Evolutionary conservation across 1,139 yeast species (phyloP), one percentile per base, ranked within the genome.

Genomic region (Saccharomycopsis hybrid): DNA sequence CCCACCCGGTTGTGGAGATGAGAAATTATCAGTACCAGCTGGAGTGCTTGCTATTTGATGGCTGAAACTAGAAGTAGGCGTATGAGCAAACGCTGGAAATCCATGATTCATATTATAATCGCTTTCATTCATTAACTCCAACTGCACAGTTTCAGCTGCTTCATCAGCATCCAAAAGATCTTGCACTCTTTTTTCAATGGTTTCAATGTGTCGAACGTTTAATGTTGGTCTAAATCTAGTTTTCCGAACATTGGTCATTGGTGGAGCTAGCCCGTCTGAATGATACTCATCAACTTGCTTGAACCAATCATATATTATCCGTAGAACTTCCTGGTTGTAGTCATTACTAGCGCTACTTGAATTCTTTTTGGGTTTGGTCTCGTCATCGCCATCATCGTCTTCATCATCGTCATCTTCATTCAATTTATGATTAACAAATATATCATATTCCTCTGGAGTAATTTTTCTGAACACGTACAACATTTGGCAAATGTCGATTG

Each of bases 401-500:
- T 76, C 69, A 3, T 78, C 76, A 55, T 77, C 81, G 66, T 78
- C 62, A 52, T 62, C 67, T 60, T 68, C 62, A 60, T 62, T 61
- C n/a, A 42, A 30, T n/a, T n/a, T 24, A n/a, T 25, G 27, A 65
- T 58, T 60, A 61, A 51, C 29, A 51, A 70, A 66, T 1, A 75
- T 72, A 36, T 79, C 83, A 27, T 18, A 45, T 11, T 73, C 76
- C 54, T 79, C 85, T 38, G 68, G 62, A 47, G 79, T 74, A 5
- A 89, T 74, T 5, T 76, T 72, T 51, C 78, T 81, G 3, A 89
- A 72, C 3, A 92, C 94, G 13, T 90, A 68, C 46, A 94, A 69
- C 71, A 94, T 85, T 65, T 94, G 97, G 52, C 87, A 80, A 5
- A 92, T 72, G 64, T 94, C 97, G 37, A 89, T 74, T 0, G 94